phyloP scores from a whole-genome alignment of 2,329 filamentous ascomycete species.

The Paraphaeosphaeria minitans region DNA sequence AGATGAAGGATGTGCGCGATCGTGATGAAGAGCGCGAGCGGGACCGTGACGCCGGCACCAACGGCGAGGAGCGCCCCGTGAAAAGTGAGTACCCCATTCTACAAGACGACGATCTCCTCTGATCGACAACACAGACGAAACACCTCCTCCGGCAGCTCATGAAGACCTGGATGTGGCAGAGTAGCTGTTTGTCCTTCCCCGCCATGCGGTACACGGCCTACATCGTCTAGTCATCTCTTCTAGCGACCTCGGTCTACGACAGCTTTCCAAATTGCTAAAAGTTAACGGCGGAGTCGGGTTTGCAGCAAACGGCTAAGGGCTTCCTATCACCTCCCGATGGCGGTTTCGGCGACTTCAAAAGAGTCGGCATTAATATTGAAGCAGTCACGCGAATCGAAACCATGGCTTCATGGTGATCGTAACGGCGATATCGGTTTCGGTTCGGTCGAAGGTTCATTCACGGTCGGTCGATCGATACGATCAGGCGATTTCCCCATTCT shows the following conservation, averaged over 20 bases:
- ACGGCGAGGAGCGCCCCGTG: constrained; percentile 74
- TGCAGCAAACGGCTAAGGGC: constrained; percentile 30
- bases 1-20: constrained; percentile 42
- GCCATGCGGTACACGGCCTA: constrained; percentile 18
- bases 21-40: constrained; percentile 56
- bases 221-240: constrained; percentile 22
- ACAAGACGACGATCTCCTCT: constrained; percentile 27
- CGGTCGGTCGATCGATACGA: constrained; percentile 39
- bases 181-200: constrained; percentile 43
- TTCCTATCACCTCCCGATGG: constrained; percentile 31
- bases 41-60: constrained; percentile 69
- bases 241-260: constrained; percentile 22
- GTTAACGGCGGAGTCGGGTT: constrained; percentile 28
- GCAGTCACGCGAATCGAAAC: constrained; percentile 43
- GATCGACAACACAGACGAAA: constrained; percentile 63
- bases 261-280: constrained; percentile 26
- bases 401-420: constrained; percentile 39
- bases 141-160: constrained; percentile 75
- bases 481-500: constrained; percentile 36
- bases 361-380: constrained; percentile 43
- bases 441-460: constrained; percentile 36
- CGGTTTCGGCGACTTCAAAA: constrained; percentile 31
- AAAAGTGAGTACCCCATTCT: constrained; percentile 67
- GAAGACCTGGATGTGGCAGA: constrained; percentile 97
- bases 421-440: constrained; percentile 42